Conservation (phyloP, 805 yeast genomes). For the Starmerella potacharoeniae region DNA sequence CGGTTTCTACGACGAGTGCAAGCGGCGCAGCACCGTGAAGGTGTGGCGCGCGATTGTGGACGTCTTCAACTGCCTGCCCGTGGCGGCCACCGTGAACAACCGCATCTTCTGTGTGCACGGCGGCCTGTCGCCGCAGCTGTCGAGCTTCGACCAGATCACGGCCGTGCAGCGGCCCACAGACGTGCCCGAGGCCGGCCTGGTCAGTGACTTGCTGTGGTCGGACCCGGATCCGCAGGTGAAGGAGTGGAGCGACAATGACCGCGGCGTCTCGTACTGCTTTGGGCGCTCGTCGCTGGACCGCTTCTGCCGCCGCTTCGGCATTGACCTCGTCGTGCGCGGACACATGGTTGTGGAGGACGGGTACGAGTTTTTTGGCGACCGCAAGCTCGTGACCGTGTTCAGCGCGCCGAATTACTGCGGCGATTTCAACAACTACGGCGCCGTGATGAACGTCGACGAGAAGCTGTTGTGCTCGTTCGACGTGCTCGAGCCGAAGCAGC, state of each 20-base stretch:
- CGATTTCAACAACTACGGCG: conserved; percentile 87
- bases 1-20: conserved; percentile 97
- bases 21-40: conserved; percentile 78
- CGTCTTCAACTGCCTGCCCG: conserved; percentile 87
- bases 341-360: conserved; percentile 85
- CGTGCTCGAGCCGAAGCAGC: conserved; percentile 58
- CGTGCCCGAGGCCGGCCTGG: conserved; percentile 67
- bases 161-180: conserved; percentile 70
- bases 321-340: conserved; percentile 72
- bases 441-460: conserved; percentile 91
- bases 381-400: conserved; percentile 59
- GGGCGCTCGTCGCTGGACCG: conserved; percentile 66
- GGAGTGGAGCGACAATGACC: conserved; percentile 80
- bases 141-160: conserved; percentile 59
- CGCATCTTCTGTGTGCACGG: conserved; percentile 90
- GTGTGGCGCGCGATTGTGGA: conserved; percentile 90
- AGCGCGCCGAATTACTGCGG: conserved; percentile 72
- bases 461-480: conserved; percentile 88
- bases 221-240: conserved; percentile 73
- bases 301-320: conserved; percentile 57
- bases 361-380: conserved; percentile 60
- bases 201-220: conserved; percentile 71
- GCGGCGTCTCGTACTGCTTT: conserved; percentile 73
- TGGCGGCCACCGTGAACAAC: conserved; percentile 89
- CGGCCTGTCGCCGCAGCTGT: conserved; percentile 64